These are phyloP conservation scores for Kondoa subrosea DNA, from an alignment of 768 basidiomycete genomes.

Conservation along the genomic window DNA sequence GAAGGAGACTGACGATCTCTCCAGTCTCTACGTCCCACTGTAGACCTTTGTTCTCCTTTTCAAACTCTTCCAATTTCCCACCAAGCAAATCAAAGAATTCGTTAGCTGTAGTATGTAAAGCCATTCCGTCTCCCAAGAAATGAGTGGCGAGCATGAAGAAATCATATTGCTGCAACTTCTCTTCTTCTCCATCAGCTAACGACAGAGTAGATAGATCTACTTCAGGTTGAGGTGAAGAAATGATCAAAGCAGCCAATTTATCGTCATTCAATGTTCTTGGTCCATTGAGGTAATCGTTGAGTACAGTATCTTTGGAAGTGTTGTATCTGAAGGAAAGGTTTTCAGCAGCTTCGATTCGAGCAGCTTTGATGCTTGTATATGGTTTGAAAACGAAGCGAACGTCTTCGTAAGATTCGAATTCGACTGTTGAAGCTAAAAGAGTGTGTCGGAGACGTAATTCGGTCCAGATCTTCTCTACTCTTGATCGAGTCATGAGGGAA, in stretches of 20 bases:
- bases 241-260: conserved; percentile 49
- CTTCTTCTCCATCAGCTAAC: conserved; percentile 22
- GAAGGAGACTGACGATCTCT: background rate
- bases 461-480: conserved; percentile 50
- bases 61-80: conserved; percentile 28
- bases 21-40: background rate
- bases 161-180: conserved; percentile 38
- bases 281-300: conserved; percentile 59
- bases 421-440: conserved; percentile 47
- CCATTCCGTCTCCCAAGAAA: conserved; percentile 75
- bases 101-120: conserved; percentile 62
- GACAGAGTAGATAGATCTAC: conserved; percentile 14
- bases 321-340: conserved; percentile 8
- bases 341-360: background rate
- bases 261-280: conserved; percentile 52
- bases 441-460: conserved; percentile 55
- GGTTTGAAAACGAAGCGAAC: conserved; percentile 48
- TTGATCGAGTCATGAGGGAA: conserved; percentile 35
- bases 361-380: conserved; percentile 7
- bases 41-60: conserved; percentile 14
- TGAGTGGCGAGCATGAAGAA: conserved; percentile 60
- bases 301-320: conserved; percentile 32
- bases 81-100: conserved; percentile 53
- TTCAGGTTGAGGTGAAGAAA: conserved; percentile 20
- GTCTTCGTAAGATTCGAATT: conserved; percentile 40